These are phyloP conservation scores for Sphagnum tenellum DNA, from an alignment of 225 moss, liverwort and hornwort genomes.

Conservation along the genomic window DNA sequence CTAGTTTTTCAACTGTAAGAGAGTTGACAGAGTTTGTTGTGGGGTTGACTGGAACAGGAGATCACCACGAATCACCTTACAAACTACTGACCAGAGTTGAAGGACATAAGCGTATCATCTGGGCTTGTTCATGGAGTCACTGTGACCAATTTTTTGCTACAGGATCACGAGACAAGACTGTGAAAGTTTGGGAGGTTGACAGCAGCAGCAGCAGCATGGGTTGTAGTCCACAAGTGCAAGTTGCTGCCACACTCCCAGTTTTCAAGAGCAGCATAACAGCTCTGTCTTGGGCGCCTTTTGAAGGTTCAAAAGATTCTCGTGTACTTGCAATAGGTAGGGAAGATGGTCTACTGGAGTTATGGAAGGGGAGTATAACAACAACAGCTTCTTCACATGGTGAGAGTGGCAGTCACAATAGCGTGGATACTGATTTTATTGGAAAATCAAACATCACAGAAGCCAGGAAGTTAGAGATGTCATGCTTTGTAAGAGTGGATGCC, in stretches of 20 bases:
- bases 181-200: slow-evolving; percentile 69
- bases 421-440: neutral
- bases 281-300: slow-evolving; percentile 67
- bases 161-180: slow-evolving; percentile 71
- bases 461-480: slow-evolving; percentile 32
- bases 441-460: slow-evolving; percentile 4
- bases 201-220: slow-evolving; percentile 13
- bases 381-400: neutral
- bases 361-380: slow-evolving; percentile 26
- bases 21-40: neutral
- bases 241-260: slow-evolving; percentile 37
- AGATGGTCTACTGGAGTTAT: slow-evolving; percentile 77
- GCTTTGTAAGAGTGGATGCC: slow-evolving; percentile 26
- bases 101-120: slow-evolving; percentile 91
- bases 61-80: slow-evolving; percentile 31
- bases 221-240: slow-evolving; percentile 23
- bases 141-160: slow-evolving; percentile 77
- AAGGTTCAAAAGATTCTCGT: slow-evolving; percentile 11
- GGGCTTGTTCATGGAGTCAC: slow-evolving; percentile 92
- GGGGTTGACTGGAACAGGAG: slow-evolving; percentile 19
- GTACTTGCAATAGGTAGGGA: slow-evolving; percentile 84
- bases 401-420: neutral
- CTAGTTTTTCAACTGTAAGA: no score
- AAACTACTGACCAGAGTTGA: slow-evolving; percentile 57
- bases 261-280: slow-evolving; percentile 73